Evolutionary conservation across 2,329 filamentous ascomycete genomes (phyloP).

Genomic region (Fusarium stilboides): DNA sequence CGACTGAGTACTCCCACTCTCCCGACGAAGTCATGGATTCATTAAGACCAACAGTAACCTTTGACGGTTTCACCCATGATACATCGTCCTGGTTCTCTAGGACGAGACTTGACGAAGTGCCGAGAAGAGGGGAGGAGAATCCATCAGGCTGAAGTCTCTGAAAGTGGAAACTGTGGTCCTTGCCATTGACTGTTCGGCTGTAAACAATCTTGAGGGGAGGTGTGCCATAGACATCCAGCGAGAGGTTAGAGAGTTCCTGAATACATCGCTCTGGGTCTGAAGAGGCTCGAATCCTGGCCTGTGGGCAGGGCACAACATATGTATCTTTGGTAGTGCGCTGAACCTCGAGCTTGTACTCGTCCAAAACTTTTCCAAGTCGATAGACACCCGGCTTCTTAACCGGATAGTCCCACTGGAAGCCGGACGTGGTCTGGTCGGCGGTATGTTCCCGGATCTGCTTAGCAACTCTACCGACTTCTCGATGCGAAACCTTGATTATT

Average conservation of each 20-base stretch:
- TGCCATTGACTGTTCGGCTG: conserved; percentile 87
- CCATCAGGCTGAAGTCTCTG: conserved; percentile 95
- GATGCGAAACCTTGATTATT: conserved; percentile 80
- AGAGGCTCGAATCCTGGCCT: conserved; percentile 76
- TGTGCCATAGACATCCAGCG: conserved; percentile 87
- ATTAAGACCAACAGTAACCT: conserved; percentile 86
- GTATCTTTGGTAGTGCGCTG: conserved; percentile 82
- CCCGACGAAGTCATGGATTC: conserved; percentile 87
- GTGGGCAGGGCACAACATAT: conserved; percentile 88
- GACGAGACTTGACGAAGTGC: conserved; percentile 71
- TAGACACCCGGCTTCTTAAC: conserved; percentile 93
- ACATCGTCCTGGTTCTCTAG: conserved; percentile 76
- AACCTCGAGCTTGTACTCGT: conserved; percentile 95
- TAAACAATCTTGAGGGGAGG: conserved; percentile 95
- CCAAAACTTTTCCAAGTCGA: conserved; percentile 85
- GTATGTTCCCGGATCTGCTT: conserved; percentile 77
- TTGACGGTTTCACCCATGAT: conserved; percentile 84
- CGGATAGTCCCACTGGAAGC: conserved; percentile 78
- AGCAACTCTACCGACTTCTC: conserved; percentile 82
- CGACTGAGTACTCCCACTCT: conserved; percentile 89
- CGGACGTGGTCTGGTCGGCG: conserved; percentile 71
- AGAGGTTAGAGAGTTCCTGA: conserved; percentile 88
- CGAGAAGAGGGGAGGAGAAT: conserved; percentile 82
- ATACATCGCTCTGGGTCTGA: conserved; percentile 80
- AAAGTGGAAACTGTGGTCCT: conserved; percentile 87